Evolutionary conservation across 257 asterid genomes (phyloP), one percentile per base, ranked within the genome.

Genomic region (Nicotiana attenuata): DNA sequence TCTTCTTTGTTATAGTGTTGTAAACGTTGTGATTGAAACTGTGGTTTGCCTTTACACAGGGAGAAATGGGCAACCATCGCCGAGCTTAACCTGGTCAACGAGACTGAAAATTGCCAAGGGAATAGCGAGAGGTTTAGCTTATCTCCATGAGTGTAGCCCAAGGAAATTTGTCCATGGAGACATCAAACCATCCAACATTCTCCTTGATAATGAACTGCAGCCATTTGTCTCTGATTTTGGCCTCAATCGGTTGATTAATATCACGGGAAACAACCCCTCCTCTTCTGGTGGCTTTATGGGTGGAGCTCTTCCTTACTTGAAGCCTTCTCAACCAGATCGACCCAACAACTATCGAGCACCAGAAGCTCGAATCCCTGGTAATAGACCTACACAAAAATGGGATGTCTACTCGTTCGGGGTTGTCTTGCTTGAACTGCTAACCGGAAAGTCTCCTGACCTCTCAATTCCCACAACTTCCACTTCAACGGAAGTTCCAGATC

Each of bases 71-170:
- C 96, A 89, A 82, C 91, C 91, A 24, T 80, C 93, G 14, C 84
- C 97, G 29, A 86, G 81, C 77, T 79, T 94, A 78, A 87, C 97
- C 9, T 96, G 99, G 99, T 85, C 92, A 50, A 85, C 85, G 59
- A 85, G 99, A 84, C 86, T 96, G 64, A 92, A 87, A 76, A 86
- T 96, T 68, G 90, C 93, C 0, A 92, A 91, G 83, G 99, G 97
- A 35, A 85, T 91, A 1, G 98, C 97, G 1, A 87, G 94, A 38
- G 99, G 97, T 66, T 82, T 96, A 65, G 97, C 97, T 80, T 94
- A 96, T 88, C 93, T 96, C 29, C 99, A 96, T 53, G 99, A 96
- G 83, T 96, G 98, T 83, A 96, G 97, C 90, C 98, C 98, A 15
- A 87, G 97, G 68, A 96, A 96, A 83, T 96, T 91, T 65, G 92